Evolutionary conservation across 2,329 filamentous ascomycete genomes (phyloP).

Genomic region (Clarireedia monteithiana): DNA sequence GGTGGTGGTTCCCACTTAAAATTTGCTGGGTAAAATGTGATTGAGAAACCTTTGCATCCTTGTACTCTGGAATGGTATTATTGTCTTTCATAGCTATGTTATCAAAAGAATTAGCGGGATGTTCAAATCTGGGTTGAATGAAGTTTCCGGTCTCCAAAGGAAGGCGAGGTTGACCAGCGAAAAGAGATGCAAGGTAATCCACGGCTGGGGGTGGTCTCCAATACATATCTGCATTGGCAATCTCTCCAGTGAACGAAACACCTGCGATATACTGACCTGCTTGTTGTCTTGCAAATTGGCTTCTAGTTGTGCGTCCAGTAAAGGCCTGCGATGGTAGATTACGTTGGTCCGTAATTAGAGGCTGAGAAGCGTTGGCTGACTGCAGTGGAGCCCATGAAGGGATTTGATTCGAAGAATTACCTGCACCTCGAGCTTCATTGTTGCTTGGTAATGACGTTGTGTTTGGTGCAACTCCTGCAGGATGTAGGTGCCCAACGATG

Average conservation of each 20-base stretch:
- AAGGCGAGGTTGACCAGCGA: constrained; percentile 1
- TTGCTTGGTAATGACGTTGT: background rate
- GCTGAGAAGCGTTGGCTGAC: background rate
- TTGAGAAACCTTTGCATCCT: background rate
- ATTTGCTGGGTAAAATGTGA: background rate
- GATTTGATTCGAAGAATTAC: background rate
- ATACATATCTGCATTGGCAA: constrained; percentile 1
- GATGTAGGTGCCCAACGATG: background rate
- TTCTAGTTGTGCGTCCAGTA: constrained; percentile 20
- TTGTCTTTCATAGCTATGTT: constrained; percentile 17
- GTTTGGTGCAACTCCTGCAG: background rate
- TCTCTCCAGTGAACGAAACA: constrained; percentile 9
- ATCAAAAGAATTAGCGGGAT: constrained; percentile 9
- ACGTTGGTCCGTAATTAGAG: background rate
- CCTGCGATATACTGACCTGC: constrained; percentile 27
- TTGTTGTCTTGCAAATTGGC: constrained; percentile 24
- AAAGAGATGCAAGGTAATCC: constrained; percentile 13
- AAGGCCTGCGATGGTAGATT: constrained; percentile 2
- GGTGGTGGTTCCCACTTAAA: background rate
- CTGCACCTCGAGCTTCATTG: background rate
- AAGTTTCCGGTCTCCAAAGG: constrained; percentile 4
- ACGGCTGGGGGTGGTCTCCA: constrained; percentile 8
- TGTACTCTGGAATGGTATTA: background rate
- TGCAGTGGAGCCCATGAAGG: background rate
- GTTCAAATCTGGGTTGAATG: background rate